Evolutionary conservation across 2,329 filamentous ascomycete genomes (phyloP).

Genomic region (Fusarium duplospermum): DNA sequence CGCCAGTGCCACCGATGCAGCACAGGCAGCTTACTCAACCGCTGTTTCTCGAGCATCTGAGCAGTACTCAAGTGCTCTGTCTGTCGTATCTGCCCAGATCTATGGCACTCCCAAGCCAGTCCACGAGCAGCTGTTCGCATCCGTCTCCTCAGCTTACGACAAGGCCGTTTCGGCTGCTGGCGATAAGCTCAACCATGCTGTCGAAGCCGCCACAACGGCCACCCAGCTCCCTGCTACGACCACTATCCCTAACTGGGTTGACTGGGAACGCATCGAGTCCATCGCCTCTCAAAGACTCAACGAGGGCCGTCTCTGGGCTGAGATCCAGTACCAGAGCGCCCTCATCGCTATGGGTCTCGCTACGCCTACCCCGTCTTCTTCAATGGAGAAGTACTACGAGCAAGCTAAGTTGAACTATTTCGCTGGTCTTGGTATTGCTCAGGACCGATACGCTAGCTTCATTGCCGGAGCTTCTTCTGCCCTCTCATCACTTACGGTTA

Average conservation of each 20-base stretch:
- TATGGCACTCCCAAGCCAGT: conserved; percentile 76
- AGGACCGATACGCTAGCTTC: conserved; percentile 83
- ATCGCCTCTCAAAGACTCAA: conserved; percentile 77
- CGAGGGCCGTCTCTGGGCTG: conserved; percentile 77
- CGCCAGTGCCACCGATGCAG: conserved; percentile 56
- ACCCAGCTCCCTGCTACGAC: conserved; percentile 59
- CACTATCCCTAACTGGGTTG: conserved; percentile 54
- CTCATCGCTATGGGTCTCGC: conserved; percentile 73
- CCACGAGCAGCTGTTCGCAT: conserved; percentile 76
- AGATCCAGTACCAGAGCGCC: conserved; percentile 76
- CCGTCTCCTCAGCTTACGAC: conserved; percentile 76
- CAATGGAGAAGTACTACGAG: conserved; percentile 68
- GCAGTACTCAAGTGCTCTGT: conserved; percentile 75
- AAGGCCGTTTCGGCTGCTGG: conserved; percentile 72
- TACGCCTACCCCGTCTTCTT: conserved; percentile 61
- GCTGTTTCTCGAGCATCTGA: conserved; percentile 75
- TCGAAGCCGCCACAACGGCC: conserved; percentile 63
- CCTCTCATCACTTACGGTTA: conserved; percentile 69
- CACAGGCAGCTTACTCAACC: conserved; percentile 70
- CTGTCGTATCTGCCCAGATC: conserved; percentile 74
- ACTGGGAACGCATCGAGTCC: conserved; percentile 66
- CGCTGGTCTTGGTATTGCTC: conserved; percentile 80
- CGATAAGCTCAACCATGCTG: conserved; percentile 65
- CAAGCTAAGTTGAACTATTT: conserved; percentile 78
- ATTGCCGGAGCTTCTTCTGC: conserved; percentile 77